Base-by-base conservation (phyloP, 169 alveolate species). In the Plasmodium gallinaceum region DNA sequence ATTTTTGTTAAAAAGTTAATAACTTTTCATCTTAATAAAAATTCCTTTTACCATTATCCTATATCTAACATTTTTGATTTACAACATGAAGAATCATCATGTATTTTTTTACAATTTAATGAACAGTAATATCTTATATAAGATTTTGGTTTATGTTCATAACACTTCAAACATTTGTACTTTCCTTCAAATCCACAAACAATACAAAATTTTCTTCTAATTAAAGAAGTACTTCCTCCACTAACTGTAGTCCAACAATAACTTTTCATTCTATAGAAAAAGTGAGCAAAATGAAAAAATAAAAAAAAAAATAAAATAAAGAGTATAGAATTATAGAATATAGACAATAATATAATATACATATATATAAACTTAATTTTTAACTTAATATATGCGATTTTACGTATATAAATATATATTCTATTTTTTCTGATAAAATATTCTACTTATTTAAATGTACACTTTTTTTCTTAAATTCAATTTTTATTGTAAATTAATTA, bases 41-140 rank as follows among this genome's bases (percentile, higher is more conserved):
- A 2, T 32, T 32, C 4, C 1, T 32, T 32, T 32, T 48, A 68
- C 66, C 57, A n/a, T 61, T 32, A 68, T 85, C 91, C 66, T 18
- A 62, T 83, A 26, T 69, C 91, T 37, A 83, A 66, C 91, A 83
- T 83, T 62, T 83, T 75, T 12, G 92, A 89, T 52, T 92, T 89
- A 54, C 96, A 94, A 62, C 96, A 94, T 12, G 90, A 86, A 42
- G 92, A 78, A 69, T 94, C 95, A 57, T 94, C 93, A 78, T 94
- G 96, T 3, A 91, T 72, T 86, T 92, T 94, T 57, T 76, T 88
- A 88, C 96, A 94, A 32, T 93, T 70, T 46, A 75, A 43, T 52
- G 96, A 90, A 88, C 96, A 94, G 93, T 74, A 87, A 72, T 94
- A 92, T 18, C 90, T 88, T 61, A 74, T 61, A 80, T 85, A 73